Base-by-base conservation (phyloP, 2,329 filamentous ascomycete species). In the Epichloe uncinata region DNA sequence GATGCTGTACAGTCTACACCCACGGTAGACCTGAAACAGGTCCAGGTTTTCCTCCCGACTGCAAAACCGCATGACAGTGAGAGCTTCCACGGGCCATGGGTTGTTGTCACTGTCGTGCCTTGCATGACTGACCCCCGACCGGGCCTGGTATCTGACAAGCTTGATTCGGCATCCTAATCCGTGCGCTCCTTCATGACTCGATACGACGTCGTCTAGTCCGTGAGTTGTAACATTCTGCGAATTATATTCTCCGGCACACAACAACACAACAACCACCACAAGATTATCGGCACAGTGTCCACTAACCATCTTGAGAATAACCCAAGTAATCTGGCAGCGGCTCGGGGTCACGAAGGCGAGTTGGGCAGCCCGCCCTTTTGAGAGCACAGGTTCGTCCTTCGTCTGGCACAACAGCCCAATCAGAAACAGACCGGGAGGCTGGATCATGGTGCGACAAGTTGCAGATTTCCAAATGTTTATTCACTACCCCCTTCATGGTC, bases 71-170 rank as follows among this genome's bases (percentile, higher is more conserved):
- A 41, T 35, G 11, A 44, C n/a, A 42, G 7, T 22, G 16, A 42
- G 40, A 9, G 30, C 30, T 30, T 30, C 30, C 30, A 4, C 30
- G 13, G 33, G 7, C 13, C 9, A 33, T 34, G 26, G 22, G 16
- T 43, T 22, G 18, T 22, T 4, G 18, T 50, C 42, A 58, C 57
- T 58, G 55, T 57, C 53, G 55, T 57, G 48, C 58, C 54, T 58
- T 55, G 56, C 57, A 55, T 55, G 46, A 46, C 36, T 26, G 22
- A 26, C 35, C 40, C 52, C 16, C 38, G n/a, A n/a, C 20, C 7
- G 9, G 20, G 30, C 26, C 45, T 30, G 8, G 35, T 8, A 47
- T n/a, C 36, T 20, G 45, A 47, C 36, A 47, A 47, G 35, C 45
- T 47, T 18, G 35, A 43, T 43, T 35, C 12, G 38, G 40, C 38